These are phyloP conservation scores for Fusarium pseudoanthophilum DNA, from an alignment of 2,329 filamentous ascomycete genomes.

Conservation along the genomic window DNA sequence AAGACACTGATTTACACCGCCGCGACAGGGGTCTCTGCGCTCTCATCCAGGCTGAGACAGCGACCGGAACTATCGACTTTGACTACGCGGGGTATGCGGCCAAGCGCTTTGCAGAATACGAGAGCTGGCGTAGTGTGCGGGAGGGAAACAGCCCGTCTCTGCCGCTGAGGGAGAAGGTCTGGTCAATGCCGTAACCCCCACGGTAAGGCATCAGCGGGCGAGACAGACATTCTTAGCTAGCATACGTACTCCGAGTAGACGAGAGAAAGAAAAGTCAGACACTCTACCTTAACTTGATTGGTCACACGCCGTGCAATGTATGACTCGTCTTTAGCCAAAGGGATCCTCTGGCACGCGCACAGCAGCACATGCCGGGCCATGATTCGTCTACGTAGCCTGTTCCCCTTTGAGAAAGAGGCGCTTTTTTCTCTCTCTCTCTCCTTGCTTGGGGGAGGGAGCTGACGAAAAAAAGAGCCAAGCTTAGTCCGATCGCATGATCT, in stretches of 20 bases:
- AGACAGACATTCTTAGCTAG: neutral
- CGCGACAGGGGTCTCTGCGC: slow-evolving; percentile 38
- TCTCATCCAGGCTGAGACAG: slow-evolving; percentile 40
- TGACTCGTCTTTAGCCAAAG: slow-evolving; percentile 18
- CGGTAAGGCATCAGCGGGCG: neutral
- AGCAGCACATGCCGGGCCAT: neutral
- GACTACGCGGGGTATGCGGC: slow-evolving; percentile 39
- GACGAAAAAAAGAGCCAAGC: neutral
- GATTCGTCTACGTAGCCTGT: slow-evolving; percentile 2
- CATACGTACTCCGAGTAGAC: neutral
- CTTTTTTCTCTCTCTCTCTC: neutral
- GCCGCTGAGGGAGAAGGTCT: slow-evolving; percentile 21
- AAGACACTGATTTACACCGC: neutral
- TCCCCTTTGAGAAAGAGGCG: slow-evolving; percentile 10
- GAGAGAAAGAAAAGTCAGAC: neutral
- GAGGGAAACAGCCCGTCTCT: neutral
- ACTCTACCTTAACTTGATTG: slow-evolving; percentile 1
- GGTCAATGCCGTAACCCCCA: slow-evolving; percentile 19
- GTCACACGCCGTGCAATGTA: slow-evolving; percentile 6
- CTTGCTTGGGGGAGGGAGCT: neutral
- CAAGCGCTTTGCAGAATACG: slow-evolving; percentile 36
- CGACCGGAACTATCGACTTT: slow-evolving; percentile 39
- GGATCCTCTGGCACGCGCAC: neutral
- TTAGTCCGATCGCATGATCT: slow-evolving; percentile 3
- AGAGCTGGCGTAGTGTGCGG: slow-evolving; percentile 28